A percentile compares a stretch with the other conserved stretches of the same genome.
These are phyloP conservation scores for Botrytis fabae DNA, from an alignment of 2,329 filamentous ascomycete species.

Conservation along the genomic window DNA sequence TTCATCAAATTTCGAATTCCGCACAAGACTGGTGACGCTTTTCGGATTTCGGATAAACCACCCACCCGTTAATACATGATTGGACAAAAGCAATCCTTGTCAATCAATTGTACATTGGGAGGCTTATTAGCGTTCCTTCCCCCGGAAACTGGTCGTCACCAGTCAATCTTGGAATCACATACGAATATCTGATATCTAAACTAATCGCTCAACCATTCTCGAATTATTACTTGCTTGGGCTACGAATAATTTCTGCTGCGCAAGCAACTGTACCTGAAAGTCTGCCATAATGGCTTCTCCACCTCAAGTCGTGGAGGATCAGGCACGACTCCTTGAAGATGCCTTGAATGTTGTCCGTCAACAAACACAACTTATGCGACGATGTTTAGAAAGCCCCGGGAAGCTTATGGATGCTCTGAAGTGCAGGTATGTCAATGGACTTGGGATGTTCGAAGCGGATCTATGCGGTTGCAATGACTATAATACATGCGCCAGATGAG, in stretches of 20 bases:
- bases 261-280: constrained; percentile 29
- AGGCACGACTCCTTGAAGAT: constrained; percentile 94
- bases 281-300: constrained; percentile 51
- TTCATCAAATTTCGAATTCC: neutral
- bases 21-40: neutral
- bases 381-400: constrained; percentile 92
- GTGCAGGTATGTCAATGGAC: constrained; percentile 74
- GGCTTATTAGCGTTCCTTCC: constrained; percentile 24
- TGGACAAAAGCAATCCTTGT: neutral
- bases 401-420: constrained; percentile 99
- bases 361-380: constrained; percentile 95
- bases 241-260: constrained; percentile 32
- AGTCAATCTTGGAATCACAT: constrained; percentile 4
- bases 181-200: constrained; percentile 13
- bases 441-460: neutral
- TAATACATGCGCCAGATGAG: constrained; percentile 12
- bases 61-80: neutral
- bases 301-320: constrained; percentile 67
- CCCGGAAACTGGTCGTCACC: constrained; percentile 19
- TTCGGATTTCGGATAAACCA: constrained; percentile 5
- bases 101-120: constrained; percentile 11
- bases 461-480: neutral
- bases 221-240: constrained; percentile 27
- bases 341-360: constrained; percentile 94
- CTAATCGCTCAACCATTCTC: neutral